Percentiles rank a stretch among this genome's conserved stretches.
Evolutionary conservation across 768 basidiomycete genomes (phyloP).

Genomic region (Coprinopsis marcescibilis): DNA sequence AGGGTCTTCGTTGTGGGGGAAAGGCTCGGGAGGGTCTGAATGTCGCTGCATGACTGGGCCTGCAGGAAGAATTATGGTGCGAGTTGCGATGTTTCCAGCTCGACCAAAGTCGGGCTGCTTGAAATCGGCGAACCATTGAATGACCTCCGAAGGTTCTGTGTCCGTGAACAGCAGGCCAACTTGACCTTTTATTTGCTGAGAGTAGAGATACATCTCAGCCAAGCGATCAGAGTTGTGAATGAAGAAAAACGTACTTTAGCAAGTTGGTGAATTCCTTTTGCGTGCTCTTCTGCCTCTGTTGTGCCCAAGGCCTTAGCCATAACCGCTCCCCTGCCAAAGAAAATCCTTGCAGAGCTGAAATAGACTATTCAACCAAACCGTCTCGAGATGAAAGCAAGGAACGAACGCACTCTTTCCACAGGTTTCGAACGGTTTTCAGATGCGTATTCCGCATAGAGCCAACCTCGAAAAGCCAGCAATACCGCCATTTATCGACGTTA

Average conservation of each 20-base stretch:
- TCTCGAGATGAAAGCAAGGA: background rate
- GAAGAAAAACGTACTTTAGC: constrained; percentile 50
- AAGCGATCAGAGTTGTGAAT: background rate
- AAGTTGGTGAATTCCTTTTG: constrained; percentile 69
- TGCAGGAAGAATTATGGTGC: constrained; percentile 68
- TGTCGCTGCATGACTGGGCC: constrained; percentile 82
- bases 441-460: constrained; percentile 94
- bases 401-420: constrained; percentile 82
- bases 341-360: constrained; percentile 78
- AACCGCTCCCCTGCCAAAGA: constrained; percentile 80
- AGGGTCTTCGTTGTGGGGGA: constrained; percentile 97
- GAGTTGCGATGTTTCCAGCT: constrained; percentile 71
- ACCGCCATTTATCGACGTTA: constrained; percentile 84
- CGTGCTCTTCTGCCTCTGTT: constrained; percentile 82
- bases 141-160: constrained; percentile 82
- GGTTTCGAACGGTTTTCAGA: constrained; percentile 85
- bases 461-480: constrained; percentile 94
- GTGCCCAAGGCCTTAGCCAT: constrained; percentile 96
- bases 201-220: constrained; percentile 6
- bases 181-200: constrained; percentile 89
- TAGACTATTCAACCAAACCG: background rate
- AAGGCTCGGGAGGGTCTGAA: constrained; percentile 79
- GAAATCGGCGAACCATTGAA: constrained; percentile 93
- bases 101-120: constrained; percentile 88
- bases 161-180: constrained; percentile 92